Base-by-base conservation (phyloP, 352 stramenopile genomes). In the Phytophthora colocasiae region DNA sequence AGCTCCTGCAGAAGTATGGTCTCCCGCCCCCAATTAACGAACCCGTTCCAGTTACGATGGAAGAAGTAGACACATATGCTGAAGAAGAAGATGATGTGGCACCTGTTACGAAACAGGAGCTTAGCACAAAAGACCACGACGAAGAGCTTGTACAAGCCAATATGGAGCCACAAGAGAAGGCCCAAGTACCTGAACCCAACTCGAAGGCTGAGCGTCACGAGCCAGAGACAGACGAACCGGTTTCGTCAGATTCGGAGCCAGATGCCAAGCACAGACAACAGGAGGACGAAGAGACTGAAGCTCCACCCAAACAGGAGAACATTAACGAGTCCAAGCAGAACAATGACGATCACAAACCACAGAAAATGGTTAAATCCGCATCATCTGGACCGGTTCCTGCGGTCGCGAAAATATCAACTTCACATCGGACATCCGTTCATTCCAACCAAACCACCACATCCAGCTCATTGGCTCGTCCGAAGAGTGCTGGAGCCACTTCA, bases 1-100 rank as follows among this genome's bases (percentile, higher is more conserved):
- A 84, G 50, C 49, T 91, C 26, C 65, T 91, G 38, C 78, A 89
- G 44, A 78, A 89, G 38, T 70, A 91, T 47, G 77, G 69, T 2
- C 66, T 73, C 2, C 55, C 45, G 3, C 31, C 57, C 9, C 50
- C 43, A n/a, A 51, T 56, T 29, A 38, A 54, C 19, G 44, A 41
- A 6, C 15, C 49, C 14, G 29, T 57, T 56, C 38, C 39, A 11
- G 47, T 41, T 26, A n/a, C 24, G 38, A n/a, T 32, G 12, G 52
- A 63, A 11, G 63, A 53, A 53, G 34, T 22, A 15, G 46, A 59
- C 14, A 19, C 44, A 11, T 27, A 53, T 1, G 19, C 45, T 15
- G 40, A 41, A 11, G 27, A 59, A 29, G 49, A 74, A 46, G 32
- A 5, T 36, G 27, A 12, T 10, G 50, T 22, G 22, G 22, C 17